phyloP scores from a whole-genome alignment of 257 asterid genomes.

The Misopates orontium region DNA sequence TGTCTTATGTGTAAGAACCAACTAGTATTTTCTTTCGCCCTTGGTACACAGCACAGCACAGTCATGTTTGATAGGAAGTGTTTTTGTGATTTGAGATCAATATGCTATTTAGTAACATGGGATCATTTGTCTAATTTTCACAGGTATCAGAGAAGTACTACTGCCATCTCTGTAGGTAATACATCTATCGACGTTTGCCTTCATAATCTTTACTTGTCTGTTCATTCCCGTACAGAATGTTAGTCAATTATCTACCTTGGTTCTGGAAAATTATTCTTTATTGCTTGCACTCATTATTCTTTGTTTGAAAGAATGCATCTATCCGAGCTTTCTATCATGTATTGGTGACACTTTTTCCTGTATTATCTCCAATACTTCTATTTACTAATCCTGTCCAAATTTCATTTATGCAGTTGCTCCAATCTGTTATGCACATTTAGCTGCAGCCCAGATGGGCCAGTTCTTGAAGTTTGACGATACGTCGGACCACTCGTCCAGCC shows the following conservation, averaged over 20 bases:
- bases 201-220: neutral
- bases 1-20: constrained; percentile 71
- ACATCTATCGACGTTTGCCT: neutral
- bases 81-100: neutral
- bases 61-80: neutral
- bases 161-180: constrained; percentile 84
- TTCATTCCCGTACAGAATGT: neutral
- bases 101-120: neutral
- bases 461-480: constrained; percentile 63
- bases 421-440: constrained; percentile 68
- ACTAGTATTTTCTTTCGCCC: neutral
- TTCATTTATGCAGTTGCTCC: constrained; percentile 61
- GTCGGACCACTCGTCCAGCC: constrained; percentile 52
- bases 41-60: neutral
- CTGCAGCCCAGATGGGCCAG: constrained; percentile 62
- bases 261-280: neutral
- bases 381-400: neutral
- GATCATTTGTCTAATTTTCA: neutral
- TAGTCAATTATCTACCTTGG: neutral
- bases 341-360: neutral
- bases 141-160: constrained; percentile 88
- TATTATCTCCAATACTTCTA: neutral
- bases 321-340: neutral
- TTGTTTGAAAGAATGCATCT: neutral
- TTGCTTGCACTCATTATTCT: neutral